Percentiles rank a stretch among this genome's conserved stretches.
These are phyloP conservation scores for Symbiotaphrina buchneri DNA, from an alignment of 495 filamentous ascomycete species.

Conservation along the genomic window DNA sequence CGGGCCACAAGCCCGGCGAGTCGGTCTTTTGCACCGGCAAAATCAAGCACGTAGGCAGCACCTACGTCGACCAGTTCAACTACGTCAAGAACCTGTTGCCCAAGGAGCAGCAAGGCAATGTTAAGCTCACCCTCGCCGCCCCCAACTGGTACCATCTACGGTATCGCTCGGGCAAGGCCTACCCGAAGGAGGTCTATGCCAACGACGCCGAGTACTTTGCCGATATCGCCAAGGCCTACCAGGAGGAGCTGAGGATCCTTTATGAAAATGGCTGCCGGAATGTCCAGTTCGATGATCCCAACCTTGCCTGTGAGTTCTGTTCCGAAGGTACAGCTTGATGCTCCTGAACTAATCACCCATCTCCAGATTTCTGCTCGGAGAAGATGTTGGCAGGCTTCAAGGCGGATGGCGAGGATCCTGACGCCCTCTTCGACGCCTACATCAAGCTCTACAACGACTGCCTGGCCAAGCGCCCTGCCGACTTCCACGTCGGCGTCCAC, in stretches of 20 bases:
- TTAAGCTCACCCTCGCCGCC: conserved; percentile 53
- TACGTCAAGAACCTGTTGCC: conserved; percentile 40
- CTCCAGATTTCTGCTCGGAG: conserved; percentile 59
- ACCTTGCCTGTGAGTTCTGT: conserved; percentile 41
- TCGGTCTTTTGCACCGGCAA: conserved; percentile 51
- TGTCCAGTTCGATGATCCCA: conserved; percentile 56
- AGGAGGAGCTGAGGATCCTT: conserved; percentile 37
- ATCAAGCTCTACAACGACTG: conserved; percentile 58
- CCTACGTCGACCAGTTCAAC: conserved; percentile 41
- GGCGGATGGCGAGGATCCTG: conserved; percentile 28
- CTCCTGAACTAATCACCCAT: conserved; percentile 3
- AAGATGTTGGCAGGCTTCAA: conserved; percentile 51
- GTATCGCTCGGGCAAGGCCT: conserved; percentile 46
- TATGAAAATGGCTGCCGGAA: conserved; percentile 49
- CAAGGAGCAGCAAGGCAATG: conserved; percentile 31
- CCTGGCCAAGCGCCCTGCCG: conserved; percentile 35
- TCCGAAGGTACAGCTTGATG: neutral
- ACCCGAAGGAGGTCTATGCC: conserved; percentile 37
- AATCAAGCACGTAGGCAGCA: conserved; percentile 40
- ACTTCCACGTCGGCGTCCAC: conserved; percentile 57
- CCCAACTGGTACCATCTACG: conserved; percentile 57
- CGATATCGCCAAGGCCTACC: conserved; percentile 54
- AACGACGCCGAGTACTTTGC: conserved; percentile 50
- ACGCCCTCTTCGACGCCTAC: conserved; percentile 49
- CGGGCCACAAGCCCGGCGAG: conserved; percentile 52